Percentiles rank a stretch among this genome's conserved stretches.
Conservation (phyloP, 441 rosid genomes). For the Melastoma candidum region DNA sequence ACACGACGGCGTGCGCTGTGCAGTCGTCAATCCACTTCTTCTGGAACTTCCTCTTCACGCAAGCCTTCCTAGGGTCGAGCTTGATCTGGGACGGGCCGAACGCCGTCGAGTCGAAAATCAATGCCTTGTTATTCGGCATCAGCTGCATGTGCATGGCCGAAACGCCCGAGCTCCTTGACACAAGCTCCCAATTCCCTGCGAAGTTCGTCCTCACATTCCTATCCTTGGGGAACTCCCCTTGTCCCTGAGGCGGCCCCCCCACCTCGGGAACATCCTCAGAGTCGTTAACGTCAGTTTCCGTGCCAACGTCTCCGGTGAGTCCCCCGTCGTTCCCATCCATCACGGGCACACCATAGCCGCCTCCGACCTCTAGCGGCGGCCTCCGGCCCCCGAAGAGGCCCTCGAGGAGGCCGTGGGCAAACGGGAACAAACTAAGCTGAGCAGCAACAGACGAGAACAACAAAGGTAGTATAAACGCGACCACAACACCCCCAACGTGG, state of each 20-base stretch:
- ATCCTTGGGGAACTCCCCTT: neutral
- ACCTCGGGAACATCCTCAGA: neutral
- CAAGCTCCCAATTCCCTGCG: constrained; percentile 49
- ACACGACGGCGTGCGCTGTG: constrained; percentile 46
- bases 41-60: constrained; percentile 25
- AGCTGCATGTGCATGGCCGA: constrained; percentile 72
- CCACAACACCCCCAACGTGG: neutral
- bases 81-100: constrained; percentile 40
- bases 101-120: constrained; percentile 67
- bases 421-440: neutral
- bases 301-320: constrained; percentile 11
- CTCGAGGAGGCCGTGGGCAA: neutral
- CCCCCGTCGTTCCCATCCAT: constrained; percentile 15
- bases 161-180: constrained; percentile 44
- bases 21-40: constrained; percentile 29
- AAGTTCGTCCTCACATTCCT: constrained; percentile 6
- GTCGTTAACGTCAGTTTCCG: neutral
- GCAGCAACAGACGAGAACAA: constrained; percentile 11
- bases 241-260: neutral
- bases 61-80: constrained; percentile 27
- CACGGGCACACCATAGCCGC: neutral
- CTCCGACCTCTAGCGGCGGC: neutral
- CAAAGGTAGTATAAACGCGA: constrained; percentile 12
- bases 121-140: constrained; percentile 53
- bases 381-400: neutral